Conservation (phyloP, 345 rosid genomes). For the Pistacia integerrima region DNA sequence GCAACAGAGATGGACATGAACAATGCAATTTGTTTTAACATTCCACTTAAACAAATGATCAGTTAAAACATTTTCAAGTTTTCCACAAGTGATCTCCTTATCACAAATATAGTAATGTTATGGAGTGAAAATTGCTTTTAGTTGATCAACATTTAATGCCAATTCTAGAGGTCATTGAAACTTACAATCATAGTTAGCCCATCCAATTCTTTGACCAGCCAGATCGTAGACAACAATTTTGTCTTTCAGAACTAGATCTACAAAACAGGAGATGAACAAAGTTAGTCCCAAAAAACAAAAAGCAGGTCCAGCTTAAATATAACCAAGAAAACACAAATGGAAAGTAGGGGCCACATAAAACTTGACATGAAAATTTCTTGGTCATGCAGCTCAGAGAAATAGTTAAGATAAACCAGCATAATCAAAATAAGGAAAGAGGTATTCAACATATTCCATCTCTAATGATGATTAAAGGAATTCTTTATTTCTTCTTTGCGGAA, state of each 20-base stretch:
- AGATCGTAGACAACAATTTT: slow-evolving; percentile 83
- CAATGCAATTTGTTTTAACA: background rate
- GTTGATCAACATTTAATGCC: background rate
- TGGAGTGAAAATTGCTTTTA: background rate
- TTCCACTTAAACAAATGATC: background rate
- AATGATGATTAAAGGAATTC: too few relatives aligned
- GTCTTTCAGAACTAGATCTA: slow-evolving; percentile 91
- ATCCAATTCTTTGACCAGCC: slow-evolving; percentile 81
- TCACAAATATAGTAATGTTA: background rate
- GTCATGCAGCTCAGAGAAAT: background rate
- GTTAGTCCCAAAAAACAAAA: background rate
- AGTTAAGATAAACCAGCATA: background rate
- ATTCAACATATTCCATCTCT: background rate
- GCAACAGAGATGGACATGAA: background rate
- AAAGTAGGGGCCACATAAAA: background rate
- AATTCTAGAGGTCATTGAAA: slow-evolving; percentile 10
- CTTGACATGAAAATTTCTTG: background rate
- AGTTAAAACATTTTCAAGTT: background rate
- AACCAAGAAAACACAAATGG: background rate
- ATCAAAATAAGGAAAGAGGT: background rate
- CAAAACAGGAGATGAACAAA: slow-evolving; percentile 23
- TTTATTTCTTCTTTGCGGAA: background rate
- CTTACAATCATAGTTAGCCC: slow-evolving; percentile 90
- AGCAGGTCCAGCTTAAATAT: background rate
- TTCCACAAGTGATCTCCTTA: background rate